Conservation (phyloP, 2,329 filamentous ascomycete genomes). For the Trichoderma lentiforme region DNA sequence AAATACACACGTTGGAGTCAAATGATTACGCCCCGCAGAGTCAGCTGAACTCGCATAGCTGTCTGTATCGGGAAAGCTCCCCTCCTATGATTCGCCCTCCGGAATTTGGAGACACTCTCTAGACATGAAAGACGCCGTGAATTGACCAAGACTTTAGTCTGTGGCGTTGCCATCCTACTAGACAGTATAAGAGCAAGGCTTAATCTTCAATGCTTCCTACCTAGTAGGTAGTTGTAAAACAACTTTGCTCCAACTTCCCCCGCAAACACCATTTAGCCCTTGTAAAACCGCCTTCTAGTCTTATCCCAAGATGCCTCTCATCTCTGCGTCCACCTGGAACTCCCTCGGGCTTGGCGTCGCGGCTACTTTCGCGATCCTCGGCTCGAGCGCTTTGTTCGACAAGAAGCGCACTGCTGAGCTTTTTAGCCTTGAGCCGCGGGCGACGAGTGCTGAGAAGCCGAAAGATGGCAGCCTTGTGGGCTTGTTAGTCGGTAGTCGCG, state of each 20-base stretch:
- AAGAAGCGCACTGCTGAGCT: constrained; percentile 18
- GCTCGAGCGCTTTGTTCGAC: constrained; percentile 16
- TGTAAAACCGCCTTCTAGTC: not conserved
- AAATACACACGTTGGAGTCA: not conserved
- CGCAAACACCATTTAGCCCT: not conserved
- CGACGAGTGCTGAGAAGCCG: not conserved
- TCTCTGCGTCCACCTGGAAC: constrained; percentile 22
- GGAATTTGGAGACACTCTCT: not conserved
- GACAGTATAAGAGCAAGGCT: not conserved
- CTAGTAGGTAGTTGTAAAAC: too few relatives aligned
- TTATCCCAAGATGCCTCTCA: not conserved
- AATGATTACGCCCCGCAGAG: not conserved
- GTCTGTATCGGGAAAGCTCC: not conserved
- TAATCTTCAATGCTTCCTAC: not conserved
- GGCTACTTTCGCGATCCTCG: constrained; percentile 20
- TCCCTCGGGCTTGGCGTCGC: constrained; percentile 23
- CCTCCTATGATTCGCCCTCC: not conserved
- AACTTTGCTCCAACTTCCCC: not conserved
- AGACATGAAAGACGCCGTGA: not conserved
- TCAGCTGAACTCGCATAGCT: not conserved
- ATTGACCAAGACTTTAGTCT: not conserved
- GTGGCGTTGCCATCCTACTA: not conserved
- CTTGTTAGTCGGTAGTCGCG: constrained; percentile 19
- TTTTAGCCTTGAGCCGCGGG: constrained; percentile 17
- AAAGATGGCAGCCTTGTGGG: constrained; percentile 1